Base-by-base conservation (phyloP, 805 yeast species). In the Monosporozyma unispora region DNA sequence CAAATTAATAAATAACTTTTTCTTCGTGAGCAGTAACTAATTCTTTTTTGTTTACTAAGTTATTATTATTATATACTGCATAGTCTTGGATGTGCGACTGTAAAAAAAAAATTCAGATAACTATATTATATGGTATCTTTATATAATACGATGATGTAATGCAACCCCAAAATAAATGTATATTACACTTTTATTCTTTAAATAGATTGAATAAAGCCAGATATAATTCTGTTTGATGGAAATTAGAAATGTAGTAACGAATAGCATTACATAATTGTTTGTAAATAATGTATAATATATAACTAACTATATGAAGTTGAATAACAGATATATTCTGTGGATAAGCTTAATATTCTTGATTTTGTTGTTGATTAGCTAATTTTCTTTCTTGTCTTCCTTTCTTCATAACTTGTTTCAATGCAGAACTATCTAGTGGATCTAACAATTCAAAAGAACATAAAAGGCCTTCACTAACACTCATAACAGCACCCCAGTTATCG, bases 401-500 rank as follows among this genome's bases (percentile, higher is more conserved):
- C 57, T 84, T 84, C 97, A 91, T 88, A 46, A 88, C 93, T 65
- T 87, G 96, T 63, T 91, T 90, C 68, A 93, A 77, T 4, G 96
- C 96, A 18, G 85, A 84, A 47, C 95, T 80, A 69, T 91, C 98
- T 58, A 93, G 74, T 8, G 99, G 99, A 68, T 93, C 96, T 51
- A 91, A 73, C 48, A 91, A 76, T 67, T 91, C 99, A 68, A 91
- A 91, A 53, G 93, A 84, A 68, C 99, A 91, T 50, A 93, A 72
- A 55, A 91, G 74, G 59, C 91, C 97, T 54, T 91, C 96, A 54
- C 87, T 80, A 14, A 91, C 98, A 58, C 95, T 82, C 98, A 91
- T 91, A 4, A 91, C 97, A 2, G 99, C 99, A 22, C 96, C 96
- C 96, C 96, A 88, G 60, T 88, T 88, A 64, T 89, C 75, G 45